Evolutionary conservation across 345 rosid species (phyloP).

Genomic region (Salix brachista): DNA sequence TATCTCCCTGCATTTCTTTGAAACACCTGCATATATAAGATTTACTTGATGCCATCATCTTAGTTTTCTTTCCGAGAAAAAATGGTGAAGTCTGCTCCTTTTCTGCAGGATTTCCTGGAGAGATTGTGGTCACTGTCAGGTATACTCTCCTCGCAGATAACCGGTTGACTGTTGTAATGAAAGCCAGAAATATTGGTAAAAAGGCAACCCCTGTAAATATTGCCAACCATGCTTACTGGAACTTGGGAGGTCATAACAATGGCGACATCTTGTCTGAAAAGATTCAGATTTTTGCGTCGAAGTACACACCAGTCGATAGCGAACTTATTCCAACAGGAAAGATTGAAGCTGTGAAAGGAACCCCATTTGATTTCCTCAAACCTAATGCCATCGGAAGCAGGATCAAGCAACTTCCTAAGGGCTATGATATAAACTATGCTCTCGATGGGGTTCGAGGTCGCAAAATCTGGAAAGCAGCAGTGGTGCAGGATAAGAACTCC

Average conservation of each 20-base stretch:
- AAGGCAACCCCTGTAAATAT: slow-evolving; percentile 70
- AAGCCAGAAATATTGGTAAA: slow-evolving; percentile 49
- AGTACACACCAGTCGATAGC: slow-evolving; percentile 52
- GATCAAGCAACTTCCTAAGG: slow-evolving; percentile 44
- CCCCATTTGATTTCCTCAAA: slow-evolving; percentile 71
- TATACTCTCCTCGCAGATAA: slow-evolving; percentile 41
- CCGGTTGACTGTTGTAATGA: slow-evolving; percentile 49
- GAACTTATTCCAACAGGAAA: slow-evolving; percentile 67
- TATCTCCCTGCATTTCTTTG: too few relatives aligned
- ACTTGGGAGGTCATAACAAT: slow-evolving; percentile 71
- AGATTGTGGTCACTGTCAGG: slow-evolving; percentile 40
- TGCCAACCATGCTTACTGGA: slow-evolving; percentile 83
- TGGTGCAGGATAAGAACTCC: slow-evolving; percentile 45
- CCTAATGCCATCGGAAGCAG: slow-evolving; percentile 43
- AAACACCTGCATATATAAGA: too few relatives aligned
- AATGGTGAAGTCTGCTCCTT: neutral
- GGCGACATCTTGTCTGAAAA: slow-evolving; percentile 57
- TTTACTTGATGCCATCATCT: too few relatives aligned
- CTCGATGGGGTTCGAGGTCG: slow-evolving; percentile 30
- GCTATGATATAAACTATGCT: slow-evolving; percentile 73
- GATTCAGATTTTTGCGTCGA: slow-evolving; percentile 54
- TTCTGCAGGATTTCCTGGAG: slow-evolving; percentile 74
- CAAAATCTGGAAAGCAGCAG: slow-evolving; percentile 42
- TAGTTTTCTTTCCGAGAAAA: too few relatives aligned
- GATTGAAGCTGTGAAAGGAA: slow-evolving; percentile 47